Conservation (phyloP, 2,329 filamentous ascomycete species). For the Ophiostoma novo-ulmi region DNA sequence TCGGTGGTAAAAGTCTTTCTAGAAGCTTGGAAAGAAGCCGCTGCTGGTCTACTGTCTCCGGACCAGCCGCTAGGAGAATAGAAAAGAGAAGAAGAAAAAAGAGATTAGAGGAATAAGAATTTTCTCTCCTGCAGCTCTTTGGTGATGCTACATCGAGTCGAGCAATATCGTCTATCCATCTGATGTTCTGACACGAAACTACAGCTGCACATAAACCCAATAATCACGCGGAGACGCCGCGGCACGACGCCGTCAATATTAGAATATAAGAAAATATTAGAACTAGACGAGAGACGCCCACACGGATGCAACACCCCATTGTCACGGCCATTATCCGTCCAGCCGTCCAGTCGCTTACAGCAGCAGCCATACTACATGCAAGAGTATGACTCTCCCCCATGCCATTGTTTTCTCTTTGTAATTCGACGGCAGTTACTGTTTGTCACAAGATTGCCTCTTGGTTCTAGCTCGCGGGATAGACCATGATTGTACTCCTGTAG, state of each 20-base stretch:
- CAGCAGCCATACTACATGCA: neutral
- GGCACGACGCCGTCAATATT: neutral
- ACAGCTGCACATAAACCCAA: neutral
- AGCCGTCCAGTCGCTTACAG: neutral
- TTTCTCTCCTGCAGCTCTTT: neutral
- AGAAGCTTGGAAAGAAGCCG: neutral
- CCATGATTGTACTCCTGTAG: neutral
- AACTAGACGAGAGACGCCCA: neutral
- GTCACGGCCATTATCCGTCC: neutral
- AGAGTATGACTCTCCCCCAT: neutral
- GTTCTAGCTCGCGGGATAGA: slow-evolving; percentile 4
- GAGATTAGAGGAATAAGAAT: neutral
- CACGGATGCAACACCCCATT: neutral
- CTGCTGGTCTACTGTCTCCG: neutral
- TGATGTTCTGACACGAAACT: neutral
- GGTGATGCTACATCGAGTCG: neutral
- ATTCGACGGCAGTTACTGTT: neutral
- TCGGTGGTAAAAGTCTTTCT: neutral
- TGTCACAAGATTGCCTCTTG: neutral
- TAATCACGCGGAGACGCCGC: neutral
- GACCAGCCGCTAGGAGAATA: neutral
- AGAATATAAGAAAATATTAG: neutral
- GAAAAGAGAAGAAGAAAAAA: too few species aligned
- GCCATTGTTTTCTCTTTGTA: neutral
- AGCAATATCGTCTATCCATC: too few species aligned